Conservation (phyloP, 1,284 basidiomycete genomes). For the Naganishia cerealis region DNA sequence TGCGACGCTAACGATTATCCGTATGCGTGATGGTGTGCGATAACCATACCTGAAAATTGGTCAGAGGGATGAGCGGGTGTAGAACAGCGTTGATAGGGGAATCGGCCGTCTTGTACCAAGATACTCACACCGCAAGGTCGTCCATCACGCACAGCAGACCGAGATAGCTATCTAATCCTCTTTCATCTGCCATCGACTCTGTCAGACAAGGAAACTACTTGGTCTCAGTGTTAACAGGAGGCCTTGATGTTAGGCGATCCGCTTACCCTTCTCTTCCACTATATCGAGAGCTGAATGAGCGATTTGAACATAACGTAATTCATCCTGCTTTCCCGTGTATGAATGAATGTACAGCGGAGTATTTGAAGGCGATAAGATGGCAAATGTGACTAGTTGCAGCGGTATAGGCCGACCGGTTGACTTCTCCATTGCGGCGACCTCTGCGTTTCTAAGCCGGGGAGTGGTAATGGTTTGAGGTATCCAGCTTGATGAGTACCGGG, state of each 20-base stretch:
- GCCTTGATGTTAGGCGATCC: not conserved
- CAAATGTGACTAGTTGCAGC: conserved; percentile 50
- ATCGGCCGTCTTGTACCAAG: not conserved
- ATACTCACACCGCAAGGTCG: conserved; percentile 53
- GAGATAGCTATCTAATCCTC: conserved; percentile 45
- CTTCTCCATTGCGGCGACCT: not conserved
- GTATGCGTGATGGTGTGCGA: conserved; percentile 49
- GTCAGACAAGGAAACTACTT: not conserved
- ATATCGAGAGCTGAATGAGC: conserved; percentile 53
- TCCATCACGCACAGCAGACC: conserved; percentile 55
- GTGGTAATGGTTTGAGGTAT: too few relatives aligned
- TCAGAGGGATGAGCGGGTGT: not conserved
- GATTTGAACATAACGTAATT: conserved; percentile 52
- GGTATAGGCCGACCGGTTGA: conserved; percentile 38
- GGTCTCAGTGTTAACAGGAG: not conserved
- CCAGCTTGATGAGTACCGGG: too few relatives aligned
- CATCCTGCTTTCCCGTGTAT: conserved; percentile 49
- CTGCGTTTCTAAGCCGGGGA: too few relatives aligned
- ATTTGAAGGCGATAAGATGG: conserved; percentile 50
- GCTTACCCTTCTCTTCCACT: conserved; percentile 53
- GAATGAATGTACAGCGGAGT: conserved; percentile 52
- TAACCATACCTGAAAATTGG: conserved; percentile 50
- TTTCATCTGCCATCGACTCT: conserved; percentile 1
- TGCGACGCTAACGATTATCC: conserved; percentile 51
- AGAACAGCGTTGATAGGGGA: not conserved